Evolutionary conservation across 2,329 filamentous ascomycete species (phyloP), one percentile per base, ranked within the genome.

Genomic region (Trichocomaceae sp.): DNA sequence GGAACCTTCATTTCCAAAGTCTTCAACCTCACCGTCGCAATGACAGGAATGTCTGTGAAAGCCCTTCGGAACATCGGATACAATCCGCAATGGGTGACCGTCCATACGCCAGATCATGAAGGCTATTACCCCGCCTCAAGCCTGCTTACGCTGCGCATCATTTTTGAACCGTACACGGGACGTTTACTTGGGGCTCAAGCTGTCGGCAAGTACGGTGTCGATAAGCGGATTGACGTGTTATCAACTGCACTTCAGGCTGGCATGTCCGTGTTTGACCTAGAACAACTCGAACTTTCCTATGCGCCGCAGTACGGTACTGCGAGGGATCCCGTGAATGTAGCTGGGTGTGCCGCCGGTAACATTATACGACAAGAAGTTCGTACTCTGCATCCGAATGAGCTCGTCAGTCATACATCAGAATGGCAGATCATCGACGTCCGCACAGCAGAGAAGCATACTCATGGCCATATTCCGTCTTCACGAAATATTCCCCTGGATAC

Each of bases 181-280:
- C 48, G 48, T 35, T 15, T 50, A 35, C 37, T 50, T 2, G 48
- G 48, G 22, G 48, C 48, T 42, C 48, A 50, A 42, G 48, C 48
- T 19, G 48, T 50, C 13, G 48, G 48, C n/a, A 50, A 50, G 26
- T 41, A n/a, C 13, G 48, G 48, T 13, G 37, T 50, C n/a, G 48
- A 50, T 13, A 50, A 50, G 48, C 48, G 48, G 20, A 42, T 50
- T 42, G 48, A 50, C 22, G 48, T 50, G 6, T 20, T 53, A 17
- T 53, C 50, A 9, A 53, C 50, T 33, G 50, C 50, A 15, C 29
- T 53, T 19, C 50, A 53, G 33, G 50, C 50, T 31, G 44, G 50
- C 17, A 53, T 53, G 50, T 53, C 50, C 31, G 44, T 53, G 2
- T 53, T 37, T 45, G 50, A 53, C n/a, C 50, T 53, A 26, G 50